Evolutionary conservation across 306 rosid genomes (phyloP).

Genomic region (Castanea crenata): DNA sequence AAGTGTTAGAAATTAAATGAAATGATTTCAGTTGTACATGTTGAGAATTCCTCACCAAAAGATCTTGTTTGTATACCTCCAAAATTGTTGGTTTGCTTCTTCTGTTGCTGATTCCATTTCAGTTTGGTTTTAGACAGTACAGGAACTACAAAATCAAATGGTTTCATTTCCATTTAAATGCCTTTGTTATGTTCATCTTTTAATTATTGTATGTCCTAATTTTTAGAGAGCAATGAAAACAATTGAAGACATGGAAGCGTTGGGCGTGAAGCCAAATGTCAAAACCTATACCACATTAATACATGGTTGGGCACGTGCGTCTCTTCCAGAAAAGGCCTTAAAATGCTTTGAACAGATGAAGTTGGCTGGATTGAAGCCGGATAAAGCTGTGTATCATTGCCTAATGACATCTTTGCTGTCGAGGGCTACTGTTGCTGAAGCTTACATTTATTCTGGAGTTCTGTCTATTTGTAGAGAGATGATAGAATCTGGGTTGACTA

Average conservation of each 20-base stretch:
- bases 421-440: conserved; percentile 79
- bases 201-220: background rate
- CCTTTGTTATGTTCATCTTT: conserved; percentile 13
- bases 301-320: conserved; percentile 95
- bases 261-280: conserved; percentile 80
- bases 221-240: conserved; percentile 71
- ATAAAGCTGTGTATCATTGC: conserved; percentile 94
- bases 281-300: conserved; percentile 86
- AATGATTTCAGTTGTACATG: background rate
- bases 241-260: conserved; percentile 71
- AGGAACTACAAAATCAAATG: background rate
- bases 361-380: conserved; percentile 75
- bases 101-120: background rate
- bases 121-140: background rate
- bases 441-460: conserved; percentile 61
- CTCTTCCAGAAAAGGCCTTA: conserved; percentile 91
- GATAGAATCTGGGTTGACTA: conserved; percentile 63
- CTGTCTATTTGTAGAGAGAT: conserved; percentile 73
- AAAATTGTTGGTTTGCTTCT: background rate
- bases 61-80: background rate
- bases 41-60: background rate
- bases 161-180: background rate
- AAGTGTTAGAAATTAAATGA: background rate
- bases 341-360: conserved; percentile 85
- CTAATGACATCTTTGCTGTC: conserved; percentile 91